Evolutionary conservation across 1,139 yeast genomes (phyloP), one percentile per base, ranked within the genome.

Genomic region (Suhomyces yuchorum): DNA sequence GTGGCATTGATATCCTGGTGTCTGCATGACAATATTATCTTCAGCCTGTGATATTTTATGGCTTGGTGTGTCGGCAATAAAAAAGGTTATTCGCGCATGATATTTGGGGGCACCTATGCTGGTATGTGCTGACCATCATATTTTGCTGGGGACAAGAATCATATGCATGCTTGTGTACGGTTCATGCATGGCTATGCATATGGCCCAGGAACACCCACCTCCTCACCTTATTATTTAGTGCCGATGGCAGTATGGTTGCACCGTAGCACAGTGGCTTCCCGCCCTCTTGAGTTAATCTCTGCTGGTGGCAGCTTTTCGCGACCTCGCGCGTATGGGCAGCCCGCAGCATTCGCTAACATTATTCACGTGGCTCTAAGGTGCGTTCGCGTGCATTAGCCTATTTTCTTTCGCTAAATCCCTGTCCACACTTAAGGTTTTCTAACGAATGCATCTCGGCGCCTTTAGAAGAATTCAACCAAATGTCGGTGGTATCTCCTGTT

Each of bases 321-420:
- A 23, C 15, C 30, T 15, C 20, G 26, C 20, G 17, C 17, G 11
- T 19, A 20, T 6, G 8, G 26, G 24, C 38, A n/a, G 9, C 17
- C 17, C 24, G 24, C 18, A 9, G 26, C 26, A 20, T 35, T 35
- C 38, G 38, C 38, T 35, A 35, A 35, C 24, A 35, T 35, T 35
- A 20, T 22, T 35, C 22, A 34, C 15, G 23, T 34, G 24, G 30
- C 15, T 4, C 15, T 12, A 11, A 14, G 30, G 39, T 23, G 30
- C 35, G n/a, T 39, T 39, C 42, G 28, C 42, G 32, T 39, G 42
- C 42, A 30, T 39, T 28, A 39, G 41, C 41, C 34, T 38, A 38
- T 38, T 38, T 37, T 37, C 39, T 37, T 23, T 37, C 39, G 41
- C 41, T 28, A 24, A 9, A 24, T 38, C 19, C 19, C n/a, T 24